These are phyloP conservation scores for Manihot esculenta DNA, from an alignment of 441 rosid genomes.

Conservation along the genomic window DNA sequence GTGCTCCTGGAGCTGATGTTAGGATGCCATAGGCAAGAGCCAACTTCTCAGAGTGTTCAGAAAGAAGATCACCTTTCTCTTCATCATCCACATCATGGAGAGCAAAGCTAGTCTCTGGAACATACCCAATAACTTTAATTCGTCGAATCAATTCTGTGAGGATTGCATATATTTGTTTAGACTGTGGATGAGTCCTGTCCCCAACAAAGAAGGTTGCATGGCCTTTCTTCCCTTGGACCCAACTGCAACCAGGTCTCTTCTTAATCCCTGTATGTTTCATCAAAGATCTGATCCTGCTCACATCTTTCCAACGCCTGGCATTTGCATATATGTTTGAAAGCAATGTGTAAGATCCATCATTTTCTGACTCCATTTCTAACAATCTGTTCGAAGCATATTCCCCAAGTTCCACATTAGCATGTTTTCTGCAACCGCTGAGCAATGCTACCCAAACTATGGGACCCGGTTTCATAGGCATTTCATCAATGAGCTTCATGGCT, in stretches of 20 bases:
- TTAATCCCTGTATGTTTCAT: constrained; percentile 67
- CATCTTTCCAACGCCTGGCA: constrained; percentile 88
- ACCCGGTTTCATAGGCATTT: constrained; percentile 69
- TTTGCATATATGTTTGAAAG: constrained; percentile 83
- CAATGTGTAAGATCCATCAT: constrained; percentile 80
- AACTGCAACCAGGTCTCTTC: constrained; percentile 87
- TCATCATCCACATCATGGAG: constrained; percentile 96
- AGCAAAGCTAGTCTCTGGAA: constrained; percentile 75
- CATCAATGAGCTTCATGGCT: constrained; percentile 57
- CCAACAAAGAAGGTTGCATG: constrained; percentile 76
- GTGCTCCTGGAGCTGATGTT: constrained; percentile 53
- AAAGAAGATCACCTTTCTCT: constrained; percentile 74
- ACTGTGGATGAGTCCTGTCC: constrained; percentile 59
- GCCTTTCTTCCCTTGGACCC: constrained; percentile 80
- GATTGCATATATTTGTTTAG: constrained; percentile 50
- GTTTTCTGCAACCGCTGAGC: constrained; percentile 76
- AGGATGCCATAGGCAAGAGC: constrained; percentile 74
- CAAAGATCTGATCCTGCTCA: constrained; percentile 61
- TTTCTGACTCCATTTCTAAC: constrained; percentile 52
- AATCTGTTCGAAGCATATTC: constrained; percentile 62
- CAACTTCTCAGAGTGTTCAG: constrained; percentile 73
- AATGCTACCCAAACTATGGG: constrained; percentile 72
- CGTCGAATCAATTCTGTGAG: constrained; percentile 56
- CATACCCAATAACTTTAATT: constrained; percentile 75
- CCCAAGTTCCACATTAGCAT: constrained; percentile 74